Evolutionary conservation across 164 flowering plant genomes (phyloP).

Genomic region (Dillenia suffruticosa): DNA sequence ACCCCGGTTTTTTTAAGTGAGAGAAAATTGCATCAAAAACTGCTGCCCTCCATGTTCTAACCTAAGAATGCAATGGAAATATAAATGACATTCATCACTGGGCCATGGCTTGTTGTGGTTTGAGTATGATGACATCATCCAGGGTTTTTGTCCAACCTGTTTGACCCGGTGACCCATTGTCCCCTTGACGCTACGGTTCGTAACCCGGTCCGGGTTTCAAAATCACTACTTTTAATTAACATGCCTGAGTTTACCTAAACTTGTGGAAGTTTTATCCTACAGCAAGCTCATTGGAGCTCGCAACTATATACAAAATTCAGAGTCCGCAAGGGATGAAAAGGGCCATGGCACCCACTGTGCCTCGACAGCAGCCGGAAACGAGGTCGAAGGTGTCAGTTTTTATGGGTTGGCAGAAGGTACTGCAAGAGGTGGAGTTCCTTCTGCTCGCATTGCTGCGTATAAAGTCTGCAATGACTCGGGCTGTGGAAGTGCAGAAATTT

Average conservation of each 20-base stretch:
- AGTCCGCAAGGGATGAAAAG: slow-evolving; percentile 12
- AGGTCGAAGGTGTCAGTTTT: slow-evolving; percentile 17
- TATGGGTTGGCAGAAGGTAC: slow-evolving; percentile 28
- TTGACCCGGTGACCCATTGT: no score
- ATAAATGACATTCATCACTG: no score
- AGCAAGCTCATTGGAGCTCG: slow-evolving; percentile 32
- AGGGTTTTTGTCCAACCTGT: no score
- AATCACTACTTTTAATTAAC: no score
- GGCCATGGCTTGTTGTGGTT: no score
- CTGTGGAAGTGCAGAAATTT: not conserved
- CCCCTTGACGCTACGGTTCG: no score
- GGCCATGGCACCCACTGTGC: slow-evolving; percentile 47
- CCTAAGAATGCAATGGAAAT: no score
- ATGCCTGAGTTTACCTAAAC: slow-evolving; percentile 12
- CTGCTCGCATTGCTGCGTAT: slow-evolving; percentile 32
- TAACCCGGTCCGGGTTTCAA: no score
- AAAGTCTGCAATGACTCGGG: slow-evolving; percentile 12
- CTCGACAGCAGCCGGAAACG: slow-evolving; percentile 33
- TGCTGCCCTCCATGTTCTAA: no score
- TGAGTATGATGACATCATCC: no score
- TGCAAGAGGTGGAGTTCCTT: slow-evolving; percentile 42
- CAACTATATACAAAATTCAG: not conserved
- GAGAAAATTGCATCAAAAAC: no score
- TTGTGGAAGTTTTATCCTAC: slow-evolving; percentile 20
- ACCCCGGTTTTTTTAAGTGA: no score